Evolutionary conservation across 441 rosid species (phyloP).

Genomic region (Jatropha multifida): DNA sequence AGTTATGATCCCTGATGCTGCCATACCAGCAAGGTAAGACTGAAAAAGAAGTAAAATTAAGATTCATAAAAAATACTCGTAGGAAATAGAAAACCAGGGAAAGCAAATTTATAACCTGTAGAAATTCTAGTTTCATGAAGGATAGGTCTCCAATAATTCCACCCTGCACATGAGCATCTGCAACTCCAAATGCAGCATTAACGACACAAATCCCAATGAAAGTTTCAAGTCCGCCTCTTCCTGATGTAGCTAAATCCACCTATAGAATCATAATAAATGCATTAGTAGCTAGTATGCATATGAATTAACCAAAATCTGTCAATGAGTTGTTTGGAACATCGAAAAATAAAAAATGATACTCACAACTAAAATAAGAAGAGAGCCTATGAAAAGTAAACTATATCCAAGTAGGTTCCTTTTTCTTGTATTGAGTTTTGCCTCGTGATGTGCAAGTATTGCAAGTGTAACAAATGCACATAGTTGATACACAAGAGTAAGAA

Average conservation of each 20-base stretch:
- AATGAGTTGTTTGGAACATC: not conserved
- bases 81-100: slow-evolving; percentile 41
- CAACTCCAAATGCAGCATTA: slow-evolving; percentile 59
- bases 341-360: slow-evolving; percentile 24
- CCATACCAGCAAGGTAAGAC: slow-evolving; percentile 66
- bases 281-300: not conserved
- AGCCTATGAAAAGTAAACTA: slow-evolving; percentile 43
- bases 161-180: slow-evolving; percentile 74
- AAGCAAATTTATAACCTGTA: slow-evolving; percentile 41
- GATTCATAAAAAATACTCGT: not conserved
- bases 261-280: slow-evolving; percentile 11
- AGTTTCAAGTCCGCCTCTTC: slow-evolving; percentile 56
- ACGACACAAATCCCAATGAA: slow-evolving; percentile 55
- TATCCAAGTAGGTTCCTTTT: slow-evolving; percentile 52
- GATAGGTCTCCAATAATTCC: slow-evolving; percentile 80
- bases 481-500: slow-evolving; percentile 72
- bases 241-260: slow-evolving; percentile 66
- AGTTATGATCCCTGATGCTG: slow-evolving; percentile 63
- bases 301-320: not conserved
- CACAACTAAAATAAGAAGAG: slow-evolving; percentile 54
- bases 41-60: slow-evolving; percentile 20
- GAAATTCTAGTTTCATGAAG: slow-evolving; percentile 50
- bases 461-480: slow-evolving; percentile 62
- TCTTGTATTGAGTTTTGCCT: slow-evolving; percentile 57
- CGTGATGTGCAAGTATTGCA: slow-evolving; percentile 47